Evolutionary conservation across 2,329 filamentous ascomycete genomes (phyloP).

Genomic region (Microcyclospora pomicola): DNA sequence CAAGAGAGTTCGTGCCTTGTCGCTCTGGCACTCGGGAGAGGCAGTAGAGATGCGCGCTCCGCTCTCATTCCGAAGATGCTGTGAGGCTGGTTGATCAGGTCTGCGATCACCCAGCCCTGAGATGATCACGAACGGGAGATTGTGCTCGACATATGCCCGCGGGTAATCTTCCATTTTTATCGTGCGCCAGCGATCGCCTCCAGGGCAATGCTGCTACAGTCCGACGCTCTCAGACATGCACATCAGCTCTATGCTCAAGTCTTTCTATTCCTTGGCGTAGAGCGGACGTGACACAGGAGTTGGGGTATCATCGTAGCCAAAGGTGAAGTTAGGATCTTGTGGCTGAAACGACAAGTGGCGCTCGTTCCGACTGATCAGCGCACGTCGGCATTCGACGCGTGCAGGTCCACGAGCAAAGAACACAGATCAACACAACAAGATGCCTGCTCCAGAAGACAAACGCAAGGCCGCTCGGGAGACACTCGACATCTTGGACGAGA

Average conservation of each 20-base stretch:
- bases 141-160: constrained; percentile 67
- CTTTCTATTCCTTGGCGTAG: too few species aligned
- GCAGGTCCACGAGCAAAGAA: too few species aligned
- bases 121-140: constrained; percentile 69
- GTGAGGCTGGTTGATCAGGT: constrained; percentile 17
- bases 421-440: constrained; percentile 1
- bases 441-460: constrained; percentile 40
- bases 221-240: too few species aligned
- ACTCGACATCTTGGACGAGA: constrained; percentile 58
- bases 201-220: not conserved
- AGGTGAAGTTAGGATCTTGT: too few species aligned
- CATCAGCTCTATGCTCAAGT: too few species aligned
- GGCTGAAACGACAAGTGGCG: too few species aligned
- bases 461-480: constrained; percentile 67
- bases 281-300: too few species aligned
- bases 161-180: constrained; percentile 63
- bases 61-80: constrained; percentile 11
- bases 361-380: too few species aligned
- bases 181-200: not conserved
- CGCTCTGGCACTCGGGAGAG: constrained; percentile 15
- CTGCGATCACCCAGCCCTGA: constrained; percentile 51
- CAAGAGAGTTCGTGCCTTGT: constrained; percentile 42
- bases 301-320: too few species aligned
- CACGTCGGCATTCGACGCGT: too few species aligned
- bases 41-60: constrained; percentile 14